Percentiles rank a stretch among this genome's conserved stretches.
These are phyloP conservation scores for Pistacia integerrima DNA, from an alignment of 345 rosid genomes.

Conservation along the genomic window DNA sequence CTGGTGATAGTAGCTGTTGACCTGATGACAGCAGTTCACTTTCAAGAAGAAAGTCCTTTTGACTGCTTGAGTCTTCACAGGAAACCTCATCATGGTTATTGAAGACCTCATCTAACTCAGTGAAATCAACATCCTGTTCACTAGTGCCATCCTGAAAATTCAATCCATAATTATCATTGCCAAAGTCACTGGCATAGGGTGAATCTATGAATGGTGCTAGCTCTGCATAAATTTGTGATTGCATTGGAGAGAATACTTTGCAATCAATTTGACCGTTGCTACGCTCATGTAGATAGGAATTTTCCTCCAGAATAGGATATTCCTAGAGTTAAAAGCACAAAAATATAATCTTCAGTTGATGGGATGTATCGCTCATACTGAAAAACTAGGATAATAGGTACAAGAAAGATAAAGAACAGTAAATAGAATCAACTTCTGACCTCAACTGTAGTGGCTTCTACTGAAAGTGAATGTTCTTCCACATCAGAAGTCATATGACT, in stretches of 20 bases:
- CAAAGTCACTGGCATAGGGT: conserved; percentile 71
- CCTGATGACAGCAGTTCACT: conserved; percentile 35
- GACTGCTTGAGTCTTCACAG: conserved; percentile 42
- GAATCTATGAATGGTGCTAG: conserved; percentile 45
- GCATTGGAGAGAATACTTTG: conserved; percentile 51
- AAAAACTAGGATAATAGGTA: neutral
- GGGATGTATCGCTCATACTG: neutral
- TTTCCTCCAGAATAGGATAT: conserved; percentile 30
- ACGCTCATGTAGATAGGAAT: conserved; percentile 26
- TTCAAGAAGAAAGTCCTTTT: conserved; percentile 30
- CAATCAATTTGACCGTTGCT: conserved; percentile 36
- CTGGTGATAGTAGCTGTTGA: conserved; percentile 17
- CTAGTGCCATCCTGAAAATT: conserved; percentile 57
- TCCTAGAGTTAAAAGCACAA: conserved; percentile 36
- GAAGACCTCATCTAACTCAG: conserved; percentile 52
- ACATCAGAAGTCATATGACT: conserved; percentile 54
- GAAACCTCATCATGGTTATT: conserved; percentile 45
- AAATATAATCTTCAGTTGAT: conserved; percentile 3
- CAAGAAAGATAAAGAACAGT: neutral
- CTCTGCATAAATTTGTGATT: conserved; percentile 36
- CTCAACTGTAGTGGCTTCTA: conserved; percentile 42
- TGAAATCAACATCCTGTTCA: conserved; percentile 53
- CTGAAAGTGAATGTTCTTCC: conserved; percentile 45
- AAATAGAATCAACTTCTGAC: conserved; percentile 32
- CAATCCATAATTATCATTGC: conserved; percentile 48